Base-by-base conservation (phyloP, 208 protist species). In the Wallacemonas sp. region DNA sequence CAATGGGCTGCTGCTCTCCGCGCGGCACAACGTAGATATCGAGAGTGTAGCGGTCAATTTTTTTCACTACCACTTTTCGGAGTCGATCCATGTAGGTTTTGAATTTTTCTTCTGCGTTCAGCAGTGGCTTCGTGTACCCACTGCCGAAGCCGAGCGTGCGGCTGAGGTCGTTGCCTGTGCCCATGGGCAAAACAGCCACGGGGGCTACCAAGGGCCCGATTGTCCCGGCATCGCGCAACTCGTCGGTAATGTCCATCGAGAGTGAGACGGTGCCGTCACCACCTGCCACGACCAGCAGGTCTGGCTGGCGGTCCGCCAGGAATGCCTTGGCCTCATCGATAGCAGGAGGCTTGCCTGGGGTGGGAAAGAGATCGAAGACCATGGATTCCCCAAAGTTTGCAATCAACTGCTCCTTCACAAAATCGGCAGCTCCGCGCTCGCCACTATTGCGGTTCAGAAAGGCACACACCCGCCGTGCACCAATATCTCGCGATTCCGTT, bases 151-250 rank as follows among this genome's bases (percentile, higher is more conserved):
- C 84, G 14, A 90, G 60, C n/a, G 72, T 83, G 49, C 70, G 68
- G 47, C 78, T 85, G 14, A 90, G 70, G 46, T 90, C 84, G 56
- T 90, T 90, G 24, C 84, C 84, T 8, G 84, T 90, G 41, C 84
- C 84, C 74, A 90, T 79, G 24, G 84, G 80, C 14, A 90, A 22
- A n/a, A 90, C 72, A 2, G 77, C 79, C 2, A 86, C 67, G 1
- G 65, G 53, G 0, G 62, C 68, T 5, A 60, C 60, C 9, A 26
- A 4, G 22, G 45, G 39, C 11, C 62, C 64, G n/a, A 90, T 72
- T 42, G 38, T 47, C 19, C 70, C 72, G 0, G 31, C 55, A 15
- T 71, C 51, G 1, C 76, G 75, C 33, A 90, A 66, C 4, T 27
- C 55, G 42, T 90, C 77, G 21, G 72, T 61, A 27, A 85, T 84